Conservation (phyloP, 768 basidiomycete genomes). For the Cubamyces lactineus region DNA sequence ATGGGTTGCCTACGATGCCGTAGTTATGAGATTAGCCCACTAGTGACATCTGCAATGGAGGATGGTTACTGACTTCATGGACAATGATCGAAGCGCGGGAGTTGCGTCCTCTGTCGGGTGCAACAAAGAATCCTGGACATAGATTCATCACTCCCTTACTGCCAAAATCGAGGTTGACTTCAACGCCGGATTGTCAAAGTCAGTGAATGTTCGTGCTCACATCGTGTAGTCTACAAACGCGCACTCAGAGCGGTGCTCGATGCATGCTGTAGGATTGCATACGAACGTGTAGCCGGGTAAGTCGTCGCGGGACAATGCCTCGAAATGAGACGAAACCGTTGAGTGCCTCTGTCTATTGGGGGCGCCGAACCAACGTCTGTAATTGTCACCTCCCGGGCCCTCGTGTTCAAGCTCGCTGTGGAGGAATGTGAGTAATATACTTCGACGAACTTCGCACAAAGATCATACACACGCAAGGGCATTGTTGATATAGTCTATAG, state of each 20-base stretch:
- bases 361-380: conserved; percentile 10
- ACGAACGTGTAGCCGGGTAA: neutral
- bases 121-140: neutral
- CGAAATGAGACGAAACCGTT: conserved; percentile 1
- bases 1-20: neutral
- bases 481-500: neutral
- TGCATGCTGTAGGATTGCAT: neutral
- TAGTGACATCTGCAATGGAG: neutral
- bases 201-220: neutral
- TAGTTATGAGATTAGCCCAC: too few relatives aligned
- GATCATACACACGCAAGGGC: neutral
- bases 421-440: too few relatives aligned
- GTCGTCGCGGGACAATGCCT: neutral
- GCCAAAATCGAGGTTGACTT: neutral
- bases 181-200: neutral
- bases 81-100: conserved; percentile 7
- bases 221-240: neutral
- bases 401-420: neutral
- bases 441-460: neutral
- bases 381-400: neutral
- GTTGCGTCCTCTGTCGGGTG: neutral
- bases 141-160: neutral
- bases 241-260: neutral
- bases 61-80: neutral
- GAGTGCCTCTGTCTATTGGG: neutral